Conservation (phyloP, 83 land plant species). For the Thuja plicata region DNA sequence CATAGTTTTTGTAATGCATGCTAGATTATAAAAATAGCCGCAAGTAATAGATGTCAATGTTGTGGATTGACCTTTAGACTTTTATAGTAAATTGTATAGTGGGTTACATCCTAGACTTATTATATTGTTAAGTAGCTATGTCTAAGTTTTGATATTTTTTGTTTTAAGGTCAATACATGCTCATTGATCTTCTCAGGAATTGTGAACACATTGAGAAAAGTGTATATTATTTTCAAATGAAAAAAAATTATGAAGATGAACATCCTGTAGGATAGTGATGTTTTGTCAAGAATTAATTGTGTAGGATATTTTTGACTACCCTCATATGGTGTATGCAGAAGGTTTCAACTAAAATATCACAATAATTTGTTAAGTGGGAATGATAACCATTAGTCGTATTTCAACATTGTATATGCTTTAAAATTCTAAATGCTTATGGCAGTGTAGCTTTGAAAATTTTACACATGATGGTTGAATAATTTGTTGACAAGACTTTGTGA, state of each 20-base stretch:
- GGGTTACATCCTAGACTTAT: neutral
- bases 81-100: neutral
- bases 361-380: neutral
- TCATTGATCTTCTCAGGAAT: neutral
- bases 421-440: neutral
- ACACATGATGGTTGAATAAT: neutral
- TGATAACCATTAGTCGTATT: neutral
- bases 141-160: neutral
- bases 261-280: slow-evolving; percentile 1
- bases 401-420: neutral
- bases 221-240: neutral
- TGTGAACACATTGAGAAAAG: neutral
- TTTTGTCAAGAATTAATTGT: too few species aligned
- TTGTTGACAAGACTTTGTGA: too few species aligned
- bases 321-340: neutral
- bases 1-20: neutral
- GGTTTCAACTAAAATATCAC: neutral
- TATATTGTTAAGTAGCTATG: neutral
- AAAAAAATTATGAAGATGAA: neutral
- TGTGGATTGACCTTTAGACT: neutral
- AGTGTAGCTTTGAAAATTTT: neutral
- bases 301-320: neutral
- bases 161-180: neutral
- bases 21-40: neutral
- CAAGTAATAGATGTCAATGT: neutral